Evolutionary conservation across 768 basidiomycete genomes (phyloP).

Genomic region (Roridomyces roridus): DNA sequence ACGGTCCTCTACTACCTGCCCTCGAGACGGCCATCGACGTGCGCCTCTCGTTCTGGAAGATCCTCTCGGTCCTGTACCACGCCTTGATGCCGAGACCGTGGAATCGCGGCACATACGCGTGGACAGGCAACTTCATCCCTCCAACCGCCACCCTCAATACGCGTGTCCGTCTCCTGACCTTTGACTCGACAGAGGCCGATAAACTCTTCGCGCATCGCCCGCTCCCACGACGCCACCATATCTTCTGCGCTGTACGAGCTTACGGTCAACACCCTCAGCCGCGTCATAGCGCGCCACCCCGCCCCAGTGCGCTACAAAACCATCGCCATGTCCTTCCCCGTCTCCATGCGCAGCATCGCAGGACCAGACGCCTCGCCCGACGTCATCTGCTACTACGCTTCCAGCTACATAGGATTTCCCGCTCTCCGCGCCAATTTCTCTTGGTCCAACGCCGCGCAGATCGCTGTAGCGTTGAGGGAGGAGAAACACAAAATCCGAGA

Average conservation of each 20-base stretch:
- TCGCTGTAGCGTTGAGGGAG: too few relatives aligned
- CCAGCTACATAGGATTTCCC: background rate
- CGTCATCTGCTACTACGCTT: constrained; percentile 1
- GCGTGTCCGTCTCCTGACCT: background rate
- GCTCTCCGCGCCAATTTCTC: background rate
- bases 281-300: background rate
- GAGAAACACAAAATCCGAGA: background rate
- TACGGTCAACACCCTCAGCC: background rate
- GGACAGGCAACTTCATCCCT: background rate
- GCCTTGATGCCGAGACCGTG: too few relatives aligned
- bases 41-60: background rate
- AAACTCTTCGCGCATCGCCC: background rate
- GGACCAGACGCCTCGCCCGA: background rate
- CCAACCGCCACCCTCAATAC: background rate
- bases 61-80: too few relatives aligned
- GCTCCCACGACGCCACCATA: constrained; percentile 2
- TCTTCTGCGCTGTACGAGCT: background rate
- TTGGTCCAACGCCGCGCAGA: background rate
- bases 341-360: background rate
- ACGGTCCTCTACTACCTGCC: background rate
- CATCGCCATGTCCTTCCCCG: background rate
- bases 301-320: background rate
- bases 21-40: constrained; percentile 1
- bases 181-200: background rate
- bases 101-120: background rate